Percentiles rank a stretch among this genome's conserved stretches.
phyloP scores from a whole-genome alignment of 495 filamentous ascomycete species.

The Talaromyces borbonicus region DNA sequence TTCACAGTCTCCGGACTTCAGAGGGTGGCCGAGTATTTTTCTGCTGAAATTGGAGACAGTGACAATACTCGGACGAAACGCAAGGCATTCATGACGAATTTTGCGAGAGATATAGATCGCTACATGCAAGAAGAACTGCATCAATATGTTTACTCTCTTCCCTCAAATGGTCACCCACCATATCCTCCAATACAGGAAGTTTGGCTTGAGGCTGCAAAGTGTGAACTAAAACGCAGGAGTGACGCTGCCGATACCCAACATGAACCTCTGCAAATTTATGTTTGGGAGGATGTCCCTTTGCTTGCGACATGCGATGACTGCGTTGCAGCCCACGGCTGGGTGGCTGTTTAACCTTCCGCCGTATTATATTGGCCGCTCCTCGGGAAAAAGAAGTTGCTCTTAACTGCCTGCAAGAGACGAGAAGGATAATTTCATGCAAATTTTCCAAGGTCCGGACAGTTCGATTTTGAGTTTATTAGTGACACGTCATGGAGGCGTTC shows the following conservation, averaged over 20 bases:
- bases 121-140: conserved; percentile 33
- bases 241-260: conserved; percentile 27
- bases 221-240: conserved; percentile 23
- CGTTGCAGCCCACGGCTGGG: conserved; percentile 22
- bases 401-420: too few species aligned
- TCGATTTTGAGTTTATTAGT: too few species aligned
- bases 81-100: conserved; percentile 39
- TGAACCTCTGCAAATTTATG: conserved; percentile 22
- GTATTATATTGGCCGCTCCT: too few species aligned
- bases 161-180: conserved; percentile 25
- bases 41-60: conserved; percentile 37
- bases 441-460: too few species aligned
- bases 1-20: conserved; percentile 32
- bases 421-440: too few species aligned
- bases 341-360: conserved; percentile 14
- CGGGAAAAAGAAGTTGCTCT: too few species aligned
- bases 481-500: too few species aligned
- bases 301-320: conserved; percentile 30
- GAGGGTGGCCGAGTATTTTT: conserved; percentile 36
- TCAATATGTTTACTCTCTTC: conserved; percentile 26
- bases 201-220: conserved; percentile 31
- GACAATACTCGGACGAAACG: conserved; percentile 32
- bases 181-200: conserved; percentile 24
- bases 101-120: conserved; percentile 27
- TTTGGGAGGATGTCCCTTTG: conserved; percentile 26